Evolutionary conservation across 83 land plant species (phyloP), one percentile per base, ranked within the genome.

Genomic region (Diphasiastrum complanatum): DNA sequence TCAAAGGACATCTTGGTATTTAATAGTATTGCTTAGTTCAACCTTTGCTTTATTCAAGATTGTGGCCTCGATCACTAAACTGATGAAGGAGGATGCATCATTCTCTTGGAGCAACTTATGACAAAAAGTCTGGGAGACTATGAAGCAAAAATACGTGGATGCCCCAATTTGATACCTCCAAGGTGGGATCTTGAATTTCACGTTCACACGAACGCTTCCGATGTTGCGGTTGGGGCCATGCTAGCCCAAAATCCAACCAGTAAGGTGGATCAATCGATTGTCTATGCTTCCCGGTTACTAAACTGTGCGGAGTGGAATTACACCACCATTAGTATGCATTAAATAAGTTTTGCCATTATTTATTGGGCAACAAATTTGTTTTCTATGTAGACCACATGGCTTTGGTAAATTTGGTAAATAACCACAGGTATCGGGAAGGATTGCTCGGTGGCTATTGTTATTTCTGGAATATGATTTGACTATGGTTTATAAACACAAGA

Each of bases 381-480:
- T 26, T 59, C 12, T 59, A 11, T 59, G 38, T 59, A 5, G n/a
- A n/a, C n/a, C n/a, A n/a, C n/a, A n/a, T n/a, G 62, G 62, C 47
- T 0, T 5, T 59, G 0, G 12, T 19, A 1, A 23, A 38, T 5
- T 24, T 59, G 62, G 27, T 40, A 4, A 24, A 59, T 11, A 59
- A n/a, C 62, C 47, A 2, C 62, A 41, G 22, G 18, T 35, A 5
- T 59, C 14, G 4, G 8, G 62, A 0, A 45, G 28, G 1, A 37
- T 59, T 37, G 0, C 62, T 1, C 3, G 28, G 20, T 59, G 47
- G 62, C 5, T 59, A 2, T n/a, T n/a, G n/a, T n/a, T n/a, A n/a
- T n/a, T n/a, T n/a, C n/a, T n/a, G n/a, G n/a, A n/a, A n/a, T n/a
- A n/a, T n/a, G n/a, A n/a, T n/a, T n/a, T n/a, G n/a, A n/a, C n/a